A percentile compares a stretch with the other conserved stretches of the same genome.
Conservation (phyloP, 176 grass and related monocot species). For the Metroxylon sagu region DNA sequence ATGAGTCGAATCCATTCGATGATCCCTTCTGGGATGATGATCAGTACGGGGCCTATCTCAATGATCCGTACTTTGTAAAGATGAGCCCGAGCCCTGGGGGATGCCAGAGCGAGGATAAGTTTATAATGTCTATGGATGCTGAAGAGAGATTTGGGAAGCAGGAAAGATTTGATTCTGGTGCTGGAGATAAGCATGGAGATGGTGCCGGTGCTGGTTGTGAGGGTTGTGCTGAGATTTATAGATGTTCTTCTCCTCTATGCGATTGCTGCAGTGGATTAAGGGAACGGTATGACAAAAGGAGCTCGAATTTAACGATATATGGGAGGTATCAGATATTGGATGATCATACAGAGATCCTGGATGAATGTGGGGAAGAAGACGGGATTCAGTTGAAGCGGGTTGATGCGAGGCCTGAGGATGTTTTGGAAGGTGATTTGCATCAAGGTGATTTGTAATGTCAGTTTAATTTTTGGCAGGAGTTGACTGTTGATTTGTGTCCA, state of each 20-base stretch:
- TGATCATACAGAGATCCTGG: conserved; percentile 79
- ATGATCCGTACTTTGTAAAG: conserved; percentile 32
- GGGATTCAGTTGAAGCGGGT: conserved; percentile 34
- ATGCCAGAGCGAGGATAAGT: conserved; percentile 61
- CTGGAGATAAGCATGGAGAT: conserved; percentile 28
- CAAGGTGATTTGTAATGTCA: background rate
- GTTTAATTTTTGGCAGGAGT: too few relatives aligned
- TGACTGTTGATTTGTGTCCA: too few relatives aligned
- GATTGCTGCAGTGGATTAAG: conserved; percentile 52
- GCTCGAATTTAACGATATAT: conserved; percentile 58
- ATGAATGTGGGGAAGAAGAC: conserved; percentile 46
- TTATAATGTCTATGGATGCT: conserved; percentile 33
- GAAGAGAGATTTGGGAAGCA: conserved; percentile 12
- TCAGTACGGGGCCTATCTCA: background rate
- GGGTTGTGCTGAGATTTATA: conserved; percentile 54
- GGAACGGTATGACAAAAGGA: conserved; percentile 12
- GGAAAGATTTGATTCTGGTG: conserved; percentile 18
- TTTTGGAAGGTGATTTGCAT: conserved; percentile 28
- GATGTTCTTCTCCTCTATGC: conserved; percentile 59
- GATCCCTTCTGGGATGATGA: conserved; percentile 79
- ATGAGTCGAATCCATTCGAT: conserved; percentile 59
- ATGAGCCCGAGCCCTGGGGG: conserved; percentile 17
- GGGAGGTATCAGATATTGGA: conserved; percentile 86
- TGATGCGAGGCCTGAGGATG: conserved; percentile 4
- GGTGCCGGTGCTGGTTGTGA: conserved; percentile 21